Conservation (phyloP, 768 basidiomycete genomes). For the Phlebiopsis flavidoalba region DNA sequence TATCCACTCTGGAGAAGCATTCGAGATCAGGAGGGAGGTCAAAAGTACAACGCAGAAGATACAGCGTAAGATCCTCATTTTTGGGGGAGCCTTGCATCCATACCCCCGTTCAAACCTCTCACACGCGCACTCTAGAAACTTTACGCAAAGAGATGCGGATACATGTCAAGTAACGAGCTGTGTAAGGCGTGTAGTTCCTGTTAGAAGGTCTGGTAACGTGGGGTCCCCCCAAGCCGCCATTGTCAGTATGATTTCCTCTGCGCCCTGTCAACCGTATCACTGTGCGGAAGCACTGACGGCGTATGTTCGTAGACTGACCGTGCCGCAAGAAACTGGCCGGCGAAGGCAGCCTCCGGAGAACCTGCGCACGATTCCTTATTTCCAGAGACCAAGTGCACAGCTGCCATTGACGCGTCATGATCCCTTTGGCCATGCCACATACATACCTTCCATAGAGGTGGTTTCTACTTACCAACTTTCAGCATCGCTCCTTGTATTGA, state of each 20-base stretch:
- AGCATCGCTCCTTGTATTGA: neutral
- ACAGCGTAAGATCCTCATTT: slow-evolving; percentile 64
- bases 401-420: neutral
- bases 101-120: neutral
- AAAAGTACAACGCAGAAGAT: slow-evolving; percentile 73
- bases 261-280: slow-evolving; percentile 2
- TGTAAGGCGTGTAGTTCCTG: slow-evolving; percentile 91
- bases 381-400: slow-evolving; percentile 32
- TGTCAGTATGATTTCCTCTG: slow-evolving; percentile 36
- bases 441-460: too few relatives aligned
- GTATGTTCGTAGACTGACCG: slow-evolving; percentile 54
- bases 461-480: too few relatives aligned
- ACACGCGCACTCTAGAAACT: slow-evolving; percentile 49
- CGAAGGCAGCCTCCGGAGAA: slow-evolving; percentile 58
- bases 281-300: neutral
- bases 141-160: slow-evolving; percentile 91
- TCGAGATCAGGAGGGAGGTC: slow-evolving; percentile 82
- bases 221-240: slow-evolving; percentile 46
- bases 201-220: slow-evolving; percentile 88
- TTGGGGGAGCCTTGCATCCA: neutral
- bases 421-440: too few relatives aligned
- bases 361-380: slow-evolving; percentile 74
- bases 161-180: slow-evolving; percentile 95
- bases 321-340: slow-evolving; percentile 58
- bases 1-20: slow-evolving; percentile 92